These are phyloP conservation scores for Actinomortierella ambigua DNA, from an alignment of 371 early-diverging fungal species.

Conservation along the genomic window DNA sequence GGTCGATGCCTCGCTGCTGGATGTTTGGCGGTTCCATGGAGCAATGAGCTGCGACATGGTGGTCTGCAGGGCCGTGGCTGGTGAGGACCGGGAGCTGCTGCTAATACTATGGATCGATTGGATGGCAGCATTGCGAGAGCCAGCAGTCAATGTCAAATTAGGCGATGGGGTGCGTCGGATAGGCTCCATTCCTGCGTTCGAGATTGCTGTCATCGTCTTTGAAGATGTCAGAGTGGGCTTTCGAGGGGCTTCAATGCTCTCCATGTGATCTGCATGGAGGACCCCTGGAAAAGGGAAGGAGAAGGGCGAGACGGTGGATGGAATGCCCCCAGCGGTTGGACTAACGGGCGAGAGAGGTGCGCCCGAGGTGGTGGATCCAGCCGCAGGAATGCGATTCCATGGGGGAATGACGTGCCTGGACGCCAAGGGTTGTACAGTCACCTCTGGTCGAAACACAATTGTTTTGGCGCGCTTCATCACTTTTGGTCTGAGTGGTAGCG, in stretches of 20 bases:
- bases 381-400: constrained; percentile 37
- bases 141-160: too few relatives aligned
- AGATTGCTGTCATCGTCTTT: constrained; percentile 34
- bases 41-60: too few relatives aligned
- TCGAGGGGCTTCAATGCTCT: constrained; percentile 11
- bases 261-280: background rate
- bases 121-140: too few relatives aligned
- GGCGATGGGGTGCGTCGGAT: too few relatives aligned
- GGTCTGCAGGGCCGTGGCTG: too few relatives aligned
- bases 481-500: constrained; percentile 12
- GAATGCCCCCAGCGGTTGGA: constrained; percentile 16
- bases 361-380: background rate
- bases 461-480: constrained; percentile 38
- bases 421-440: constrained; percentile 36
- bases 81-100: too few relatives aligned
- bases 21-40: too few relatives aligned
- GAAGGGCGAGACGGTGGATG: background rate
- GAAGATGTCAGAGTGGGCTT: constrained; percentile 33
- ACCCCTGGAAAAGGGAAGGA: background rate
- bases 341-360: constrained; percentile 23
- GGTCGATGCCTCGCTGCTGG: too few relatives aligned
- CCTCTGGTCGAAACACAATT: constrained; percentile 36
- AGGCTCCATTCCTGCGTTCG: constrained; percentile 3
- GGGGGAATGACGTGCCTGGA: constrained; percentile 44
- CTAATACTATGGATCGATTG: too few relatives aligned